These are phyloP conservation scores for Cercis canadensis DNA, from an alignment of 306 rosid genomes.

Conservation along the genomic window DNA sequence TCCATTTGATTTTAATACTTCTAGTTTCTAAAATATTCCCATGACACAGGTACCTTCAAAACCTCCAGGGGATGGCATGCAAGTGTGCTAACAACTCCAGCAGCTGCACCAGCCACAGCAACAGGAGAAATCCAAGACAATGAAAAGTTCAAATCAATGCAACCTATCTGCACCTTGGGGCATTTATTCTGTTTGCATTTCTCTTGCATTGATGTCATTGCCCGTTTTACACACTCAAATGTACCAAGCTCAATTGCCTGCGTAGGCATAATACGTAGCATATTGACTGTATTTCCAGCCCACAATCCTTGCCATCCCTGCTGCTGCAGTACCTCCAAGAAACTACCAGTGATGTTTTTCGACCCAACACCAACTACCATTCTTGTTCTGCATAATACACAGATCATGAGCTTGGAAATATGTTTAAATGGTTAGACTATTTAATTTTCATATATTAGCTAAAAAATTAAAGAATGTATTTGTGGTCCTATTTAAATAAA, in stretches of 20 bases:
- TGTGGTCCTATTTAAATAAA: not conserved
- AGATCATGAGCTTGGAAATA: not conserved
- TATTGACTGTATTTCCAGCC: slow-evolving; percentile 95
- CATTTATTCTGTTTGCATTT: slow-evolving; percentile 58
- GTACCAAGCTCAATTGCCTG: slow-evolving; percentile 93
- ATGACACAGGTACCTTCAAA: slow-evolving; percentile 68
- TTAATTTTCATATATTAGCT: not conserved
- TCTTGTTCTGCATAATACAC: slow-evolving; percentile 73
- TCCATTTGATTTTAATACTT: not conserved
- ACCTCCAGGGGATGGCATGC: slow-evolving; percentile 96
- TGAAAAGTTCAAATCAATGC: slow-evolving; percentile 58
- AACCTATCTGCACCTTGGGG: slow-evolving; percentile 75
- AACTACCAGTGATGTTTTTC: slow-evolving; percentile 75
- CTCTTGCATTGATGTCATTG: slow-evolving; percentile 74
- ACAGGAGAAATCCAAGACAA: slow-evolving; percentile 92
- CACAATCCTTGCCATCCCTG: slow-evolving; percentile 99
- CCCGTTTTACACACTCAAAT: slow-evolving; percentile 81
- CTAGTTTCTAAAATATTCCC: not conserved
- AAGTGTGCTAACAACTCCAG: slow-evolving; percentile 84
- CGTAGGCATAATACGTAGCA: slow-evolving; percentile 91
- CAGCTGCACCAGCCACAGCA: slow-evolving; percentile 97
- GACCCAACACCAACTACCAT: slow-evolving; percentile 99
- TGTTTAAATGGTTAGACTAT: slow-evolving; percentile 6
- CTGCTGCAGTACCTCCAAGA: slow-evolving; percentile 81
- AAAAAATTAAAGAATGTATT: slow-evolving; percentile 1